Evolutionary conservation across 176 grass and related monocot species (phyloP).

Genomic region (Musa itinerans): DNA sequence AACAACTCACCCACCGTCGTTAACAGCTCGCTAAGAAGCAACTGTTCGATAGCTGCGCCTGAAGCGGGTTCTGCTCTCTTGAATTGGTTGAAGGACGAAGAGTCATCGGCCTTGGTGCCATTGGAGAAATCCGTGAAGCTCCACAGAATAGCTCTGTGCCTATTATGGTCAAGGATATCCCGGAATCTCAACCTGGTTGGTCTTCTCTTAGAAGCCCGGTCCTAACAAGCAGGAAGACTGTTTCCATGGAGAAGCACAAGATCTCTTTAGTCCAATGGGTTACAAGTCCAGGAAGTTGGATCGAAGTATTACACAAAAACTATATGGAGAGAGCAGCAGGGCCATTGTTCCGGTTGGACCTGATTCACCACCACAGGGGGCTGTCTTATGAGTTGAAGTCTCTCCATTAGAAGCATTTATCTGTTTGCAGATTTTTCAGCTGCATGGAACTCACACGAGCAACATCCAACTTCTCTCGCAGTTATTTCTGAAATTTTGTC

Average conservation of each 20-base stretch:
- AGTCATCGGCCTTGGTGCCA: background rate
- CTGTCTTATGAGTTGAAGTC: conserved; percentile 54
- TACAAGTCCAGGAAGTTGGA: conserved; percentile 40
- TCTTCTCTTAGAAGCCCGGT: conserved; percentile 42
- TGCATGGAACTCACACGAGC: conserved; percentile 54
- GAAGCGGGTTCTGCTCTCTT: conserved; percentile 15
- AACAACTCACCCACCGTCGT: conserved; percentile 15
- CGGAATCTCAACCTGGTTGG: conserved; percentile 35
- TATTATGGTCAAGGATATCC: conserved; percentile 32
- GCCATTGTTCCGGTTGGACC: background rate
- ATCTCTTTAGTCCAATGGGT: conserved; percentile 60
- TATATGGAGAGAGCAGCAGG: conserved; percentile 23
- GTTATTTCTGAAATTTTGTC: conserved; percentile 30
- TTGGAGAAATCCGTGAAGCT: conserved; percentile 21
- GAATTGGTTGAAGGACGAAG: conserved; percentile 20
- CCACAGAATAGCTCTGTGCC: conserved; percentile 9
- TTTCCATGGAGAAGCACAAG: conserved; percentile 62
- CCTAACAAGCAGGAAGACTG: conserved; percentile 44
- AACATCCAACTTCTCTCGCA: conserved; percentile 68
- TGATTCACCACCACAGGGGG: conserved; percentile 34
- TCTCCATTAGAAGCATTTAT: conserved; percentile 60
- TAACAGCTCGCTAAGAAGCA: conserved; percentile 29
- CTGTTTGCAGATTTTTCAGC: conserved; percentile 50
- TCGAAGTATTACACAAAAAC: conserved; percentile 28
- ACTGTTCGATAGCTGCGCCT: conserved; percentile 18